Base-by-base conservation (phyloP, 306 rosid genomes). In the Prosopis cineraria region DNA sequence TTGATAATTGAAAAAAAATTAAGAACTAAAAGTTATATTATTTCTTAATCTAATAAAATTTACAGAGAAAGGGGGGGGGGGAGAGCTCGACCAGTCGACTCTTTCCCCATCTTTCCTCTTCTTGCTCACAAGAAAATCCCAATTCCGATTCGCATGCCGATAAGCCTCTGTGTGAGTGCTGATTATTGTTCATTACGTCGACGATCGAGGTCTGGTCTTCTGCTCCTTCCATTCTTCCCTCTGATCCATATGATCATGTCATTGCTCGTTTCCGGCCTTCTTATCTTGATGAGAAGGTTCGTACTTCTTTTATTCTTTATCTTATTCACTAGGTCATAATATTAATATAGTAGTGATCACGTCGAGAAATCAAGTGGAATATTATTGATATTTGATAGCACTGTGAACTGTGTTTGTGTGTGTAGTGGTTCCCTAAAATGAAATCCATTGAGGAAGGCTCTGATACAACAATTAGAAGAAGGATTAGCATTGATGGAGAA, bases 51-150 rank as follows among this genome's bases (percentile, higher is more conserved):
- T n/a, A n/a, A n/a, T n/a, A n/a, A n/a, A n/a, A n/a, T n/a, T n/a
- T n/a, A n/a, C n/a, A n/a, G n/a, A n/a, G n/a, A n/a, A n/a, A n/a
- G n/a, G n/a, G n/a, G n/a, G n/a, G n/a, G n/a, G n/a, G n/a, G n/a
- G n/a, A n/a, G n/a, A n/a, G n/a, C n/a, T n/a, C n/a, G n/a, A n/a
- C n/a, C n/a, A n/a, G n/a, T n/a, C n/a, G n/a, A n/a, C n/a, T n/a
- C n/a, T n/a, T n/a, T n/a, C n/a, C n/a, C n/a, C n/a, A n/a, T n/a
- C n/a, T n/a, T n/a, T n/a, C n/a, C n/a, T n/a, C n/a, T n/a, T 58
- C 90, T 86, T 1, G 89, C 86, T 4, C 44, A 86, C 80, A 86
- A 89, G 84, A 89, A 89, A 80, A 72, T 84, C 81, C 90, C 86
- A 0, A 86, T 84, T 82, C 86, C 86, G 1, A 62, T 89, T 66